These are phyloP conservation scores for Pseudofabraea citricarpa DNA, from an alignment of 2,329 filamentous ascomycete genomes.

Conservation along the genomic window DNA sequence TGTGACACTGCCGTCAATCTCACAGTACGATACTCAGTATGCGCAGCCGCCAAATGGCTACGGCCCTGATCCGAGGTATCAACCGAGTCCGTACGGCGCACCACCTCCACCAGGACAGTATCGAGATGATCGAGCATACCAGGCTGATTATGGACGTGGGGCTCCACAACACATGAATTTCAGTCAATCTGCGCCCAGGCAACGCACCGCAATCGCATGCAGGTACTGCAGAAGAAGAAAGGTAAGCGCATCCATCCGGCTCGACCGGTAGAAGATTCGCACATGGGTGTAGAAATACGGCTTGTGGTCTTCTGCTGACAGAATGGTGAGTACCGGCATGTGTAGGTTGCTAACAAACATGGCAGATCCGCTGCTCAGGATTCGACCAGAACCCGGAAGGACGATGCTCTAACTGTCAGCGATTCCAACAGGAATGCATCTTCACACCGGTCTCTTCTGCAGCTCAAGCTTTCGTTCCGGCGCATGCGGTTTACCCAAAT, in stretches of 20 bases:
- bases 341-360: slow-evolving; percentile 1
- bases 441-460: slow-evolving; percentile 73
- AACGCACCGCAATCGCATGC: slow-evolving; percentile 56
- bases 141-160: slow-evolving; percentile 20
- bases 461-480: slow-evolving; percentile 69
- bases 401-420: slow-evolving; percentile 66
- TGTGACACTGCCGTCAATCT: slow-evolving; percentile 26
- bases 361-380: slow-evolving; percentile 69
- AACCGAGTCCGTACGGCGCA: slow-evolving; percentile 20
- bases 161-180: slow-evolving; percentile 25
- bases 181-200: slow-evolving; percentile 48
- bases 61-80: slow-evolving; percentile 19
- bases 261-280: too few relatives aligned
- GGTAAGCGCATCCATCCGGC: slow-evolving; percentile 32
- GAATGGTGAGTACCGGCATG: too few relatives aligned
- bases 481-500: slow-evolving; percentile 60
- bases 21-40: slow-evolving; percentile 24
- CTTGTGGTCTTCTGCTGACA: too few relatives aligned
- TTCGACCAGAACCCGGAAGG: slow-evolving; percentile 69
- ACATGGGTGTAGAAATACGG: too few relatives aligned
- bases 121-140: slow-evolving; percentile 22
- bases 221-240: slow-evolving; percentile 56
- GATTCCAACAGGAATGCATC: slow-evolving; percentile 73
- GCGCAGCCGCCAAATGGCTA: slow-evolving; percentile 19
- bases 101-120: slow-evolving; percentile 15